Conservation (phyloP, 768 basidiomycete genomes). For the Lactarius quietus region DNA sequence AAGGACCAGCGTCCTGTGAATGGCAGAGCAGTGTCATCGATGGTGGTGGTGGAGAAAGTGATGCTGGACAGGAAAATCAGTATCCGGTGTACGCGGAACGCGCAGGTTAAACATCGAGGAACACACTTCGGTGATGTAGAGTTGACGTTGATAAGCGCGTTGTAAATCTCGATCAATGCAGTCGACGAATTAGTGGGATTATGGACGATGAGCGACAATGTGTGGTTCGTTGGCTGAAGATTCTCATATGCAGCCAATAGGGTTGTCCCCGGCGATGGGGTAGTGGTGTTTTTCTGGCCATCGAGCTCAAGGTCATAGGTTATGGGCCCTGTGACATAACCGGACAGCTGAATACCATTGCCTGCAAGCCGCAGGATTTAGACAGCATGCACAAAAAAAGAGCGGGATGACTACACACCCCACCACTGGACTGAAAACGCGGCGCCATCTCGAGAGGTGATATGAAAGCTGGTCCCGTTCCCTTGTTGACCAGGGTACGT, state of each 20-base stretch:
- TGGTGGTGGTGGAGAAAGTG: slow-evolving; percentile 32
- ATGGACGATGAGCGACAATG: slow-evolving; percentile 49
- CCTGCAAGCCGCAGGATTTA: slow-evolving; percentile 38
- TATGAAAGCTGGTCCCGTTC: slow-evolving; percentile 55
- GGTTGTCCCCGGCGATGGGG: slow-evolving; percentile 32
- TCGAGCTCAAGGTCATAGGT: slow-evolving; percentile 39
- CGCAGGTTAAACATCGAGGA: neutral
- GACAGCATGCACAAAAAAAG: no score
- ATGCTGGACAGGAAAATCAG: slow-evolving; percentile 34
- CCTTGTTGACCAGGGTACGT: slow-evolving; percentile 42
- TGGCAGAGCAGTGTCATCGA: slow-evolving; percentile 46
- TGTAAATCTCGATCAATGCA: slow-evolving; percentile 51
- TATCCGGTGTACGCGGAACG: slow-evolving; percentile 18
- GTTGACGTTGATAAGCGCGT: slow-evolving; percentile 47
- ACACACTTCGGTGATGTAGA: slow-evolving; percentile 35
- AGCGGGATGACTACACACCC: slow-evolving; percentile 45
- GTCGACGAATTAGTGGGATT: slow-evolving; percentile 34
- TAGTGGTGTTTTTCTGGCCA: slow-evolving; percentile 35
- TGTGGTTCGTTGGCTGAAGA: slow-evolving; percentile 50
- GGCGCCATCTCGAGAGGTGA: slow-evolving; percentile 59
- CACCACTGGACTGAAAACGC: slow-evolving; percentile 55
- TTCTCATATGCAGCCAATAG: slow-evolving; percentile 49
- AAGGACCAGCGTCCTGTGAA: slow-evolving; percentile 57
- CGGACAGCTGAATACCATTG: slow-evolving; percentile 58
- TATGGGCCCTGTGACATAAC: slow-evolving; percentile 41